Conservation (phyloP, 2,329 filamentous ascomycete genomes). For the Ceratocystis diversiconidia region DNA sequence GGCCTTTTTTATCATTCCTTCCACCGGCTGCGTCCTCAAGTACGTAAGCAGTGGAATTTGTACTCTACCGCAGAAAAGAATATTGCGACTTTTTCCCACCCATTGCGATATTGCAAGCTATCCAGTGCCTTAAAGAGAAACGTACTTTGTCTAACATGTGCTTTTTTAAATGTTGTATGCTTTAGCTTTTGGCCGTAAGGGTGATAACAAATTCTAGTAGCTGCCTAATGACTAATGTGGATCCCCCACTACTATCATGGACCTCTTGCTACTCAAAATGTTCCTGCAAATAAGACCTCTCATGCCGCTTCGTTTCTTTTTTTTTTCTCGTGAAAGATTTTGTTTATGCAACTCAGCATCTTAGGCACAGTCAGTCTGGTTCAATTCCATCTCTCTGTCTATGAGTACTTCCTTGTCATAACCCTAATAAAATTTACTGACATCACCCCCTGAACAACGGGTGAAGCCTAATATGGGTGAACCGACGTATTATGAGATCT, state of each 20-base stretch:
- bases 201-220: background rate
- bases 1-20: conserved; percentile 14
- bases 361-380: background rate
- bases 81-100: conserved; percentile 5
- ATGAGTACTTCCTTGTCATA: background rate
- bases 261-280: background rate
- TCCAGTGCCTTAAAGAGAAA: no score
- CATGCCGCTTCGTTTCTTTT: background rate
- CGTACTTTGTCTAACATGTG: background rate
- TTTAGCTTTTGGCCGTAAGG: background rate
- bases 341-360: background rate
- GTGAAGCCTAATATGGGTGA: background rate
- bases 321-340: background rate
- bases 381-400: background rate
- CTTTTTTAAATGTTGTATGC: background rate
- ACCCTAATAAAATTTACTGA: background rate
- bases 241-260: conserved; percentile 2
- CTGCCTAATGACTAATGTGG: conserved; percentile 8
- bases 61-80: conserved; percentile 15
- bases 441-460: background rate
- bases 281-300: background rate
- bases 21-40: conserved; percentile 4
- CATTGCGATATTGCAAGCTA: background rate
- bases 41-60: conserved; percentile 9
- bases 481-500: conserved; percentile 46